Conservation (phyloP, 768 basidiomycete species). For the Tylopilus plumbeoviolaceoides region DNA sequence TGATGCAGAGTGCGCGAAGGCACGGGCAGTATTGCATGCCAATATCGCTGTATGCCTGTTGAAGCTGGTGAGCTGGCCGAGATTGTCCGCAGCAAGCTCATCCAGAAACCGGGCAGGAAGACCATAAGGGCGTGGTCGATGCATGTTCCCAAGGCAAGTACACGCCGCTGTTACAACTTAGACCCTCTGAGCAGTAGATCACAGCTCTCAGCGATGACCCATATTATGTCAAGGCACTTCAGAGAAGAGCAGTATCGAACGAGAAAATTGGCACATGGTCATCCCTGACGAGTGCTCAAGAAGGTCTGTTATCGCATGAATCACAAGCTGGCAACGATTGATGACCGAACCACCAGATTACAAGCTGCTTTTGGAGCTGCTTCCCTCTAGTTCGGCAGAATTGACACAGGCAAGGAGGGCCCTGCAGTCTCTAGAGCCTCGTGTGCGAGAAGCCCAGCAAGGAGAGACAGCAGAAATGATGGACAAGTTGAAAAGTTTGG, state of each 20-base stretch:
- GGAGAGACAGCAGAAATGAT: conserved; percentile 89
- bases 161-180: neutral
- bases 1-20: conserved; percentile 49
- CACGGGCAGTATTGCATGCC: conserved; percentile 72
- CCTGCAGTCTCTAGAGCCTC: conserved; percentile 56
- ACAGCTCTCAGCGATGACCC: conserved; percentile 86
- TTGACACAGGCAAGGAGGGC: conserved; percentile 43
- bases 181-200: conserved; percentile 2
- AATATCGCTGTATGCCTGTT: conserved; percentile 86
- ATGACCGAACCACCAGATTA: conserved; percentile 58
- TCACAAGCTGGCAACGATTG: neutral
- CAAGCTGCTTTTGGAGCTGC: conserved; percentile 58
- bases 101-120: conserved; percentile 43
- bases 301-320: conserved; percentile 50
- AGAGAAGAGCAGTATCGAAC: conserved; percentile 84
- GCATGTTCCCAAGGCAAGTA: conserved; percentile 71
- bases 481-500: conserved; percentile 86
- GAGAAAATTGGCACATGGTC: conserved; percentile 81
- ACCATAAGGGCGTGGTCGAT: conserved; percentile 74
- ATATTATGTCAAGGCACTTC: conserved; percentile 79
- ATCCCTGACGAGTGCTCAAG: conserved; percentile 74
- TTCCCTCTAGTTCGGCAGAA: conserved; percentile 54
- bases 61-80: conserved; percentile 55
- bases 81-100: neutral
- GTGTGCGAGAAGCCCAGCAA: conserved; percentile 74